A percentile compares a stretch with the other conserved stretches of the same genome.
These are phyloP conservation scores for Taphrina flavorubra DNA, from an alignment of 1,139 yeast genomes.

Conservation along the genomic window DNA sequence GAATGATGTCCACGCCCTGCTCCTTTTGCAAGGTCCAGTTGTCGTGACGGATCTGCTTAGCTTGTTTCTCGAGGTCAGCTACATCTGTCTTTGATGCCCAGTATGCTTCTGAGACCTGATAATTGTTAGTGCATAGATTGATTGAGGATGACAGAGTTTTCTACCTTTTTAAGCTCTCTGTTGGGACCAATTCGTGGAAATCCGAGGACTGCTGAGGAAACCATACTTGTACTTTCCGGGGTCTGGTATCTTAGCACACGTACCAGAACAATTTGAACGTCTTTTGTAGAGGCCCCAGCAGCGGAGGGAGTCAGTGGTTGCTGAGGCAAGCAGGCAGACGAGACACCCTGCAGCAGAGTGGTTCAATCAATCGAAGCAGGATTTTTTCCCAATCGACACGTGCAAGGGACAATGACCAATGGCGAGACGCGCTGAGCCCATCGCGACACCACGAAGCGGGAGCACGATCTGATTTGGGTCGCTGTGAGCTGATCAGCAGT, in stretches of 20 bases:
- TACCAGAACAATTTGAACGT: no score
- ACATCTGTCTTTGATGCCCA: slow-evolving; percentile 92
- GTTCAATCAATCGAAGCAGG: slow-evolving; percentile 4
- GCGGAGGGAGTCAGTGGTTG: neutral
- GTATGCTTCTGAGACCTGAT: slow-evolving; percentile 92
- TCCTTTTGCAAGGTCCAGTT: slow-evolving; percentile 98
- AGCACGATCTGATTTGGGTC: neutral
- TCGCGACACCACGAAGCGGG: neutral
- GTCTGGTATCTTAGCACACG: neutral
- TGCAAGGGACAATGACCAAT: slow-evolving; percentile 5
- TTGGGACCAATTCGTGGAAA: slow-evolving; percentile 44
- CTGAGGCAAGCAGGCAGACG: neutral
- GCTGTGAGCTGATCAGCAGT: neutral
- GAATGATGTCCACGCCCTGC: slow-evolving; percentile 96
- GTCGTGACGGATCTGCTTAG: slow-evolving; percentile 91
- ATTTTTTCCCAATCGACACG: slow-evolving; percentile 12
- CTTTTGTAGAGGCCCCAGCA: no score
- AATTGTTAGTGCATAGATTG: neutral
- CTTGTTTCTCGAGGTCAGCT: slow-evolving; percentile 87
- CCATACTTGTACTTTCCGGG: slow-evolving; percentile 37
- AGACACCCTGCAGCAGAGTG: neutral
- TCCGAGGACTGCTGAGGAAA: slow-evolving; percentile 44
- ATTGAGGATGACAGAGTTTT: neutral
- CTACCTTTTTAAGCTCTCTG: slow-evolving; percentile 40
- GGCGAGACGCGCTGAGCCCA: no score